Conservation (phyloP, 1,284 basidiomycete genomes). For the Erythrobasidium hasegawianum region DNA sequence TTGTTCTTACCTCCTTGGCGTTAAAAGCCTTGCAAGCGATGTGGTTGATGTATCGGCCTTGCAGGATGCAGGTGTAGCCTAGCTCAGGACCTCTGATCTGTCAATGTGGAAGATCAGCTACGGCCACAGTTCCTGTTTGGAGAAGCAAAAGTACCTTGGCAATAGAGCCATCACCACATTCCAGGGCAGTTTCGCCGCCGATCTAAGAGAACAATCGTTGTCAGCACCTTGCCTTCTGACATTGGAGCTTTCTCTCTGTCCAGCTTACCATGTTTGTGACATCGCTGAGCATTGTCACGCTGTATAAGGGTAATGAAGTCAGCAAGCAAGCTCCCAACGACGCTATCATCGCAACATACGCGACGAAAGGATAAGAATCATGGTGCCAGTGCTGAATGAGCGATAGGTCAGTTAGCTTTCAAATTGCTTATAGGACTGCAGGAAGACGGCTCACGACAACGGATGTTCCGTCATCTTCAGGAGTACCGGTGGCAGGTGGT, state of each 20-base stretch:
- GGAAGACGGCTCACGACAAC: background rate
- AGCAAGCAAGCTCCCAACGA: background rate
- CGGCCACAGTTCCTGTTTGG: no score
- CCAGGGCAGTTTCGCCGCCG: conserved; percentile 45
- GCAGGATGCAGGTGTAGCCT: conserved; percentile 44
- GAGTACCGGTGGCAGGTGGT: background rate
- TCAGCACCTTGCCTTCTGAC: background rate
- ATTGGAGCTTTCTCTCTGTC: background rate
- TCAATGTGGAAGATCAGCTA: background rate
- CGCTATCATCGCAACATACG: no score
- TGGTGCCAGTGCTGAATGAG: conserved; percentile 12
- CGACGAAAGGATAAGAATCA: conserved; percentile 40
- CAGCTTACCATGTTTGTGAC: conserved; percentile 37
- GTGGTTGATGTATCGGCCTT: conserved; percentile 44
- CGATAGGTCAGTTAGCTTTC: background rate
- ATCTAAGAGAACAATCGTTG: conserved; percentile 7
- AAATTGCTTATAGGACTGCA: no score
- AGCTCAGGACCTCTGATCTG: conserved; percentile 43
- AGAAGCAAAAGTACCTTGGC: conserved; percentile 40
- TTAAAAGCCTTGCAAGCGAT: conserved; percentile 41
- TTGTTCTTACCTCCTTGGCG: conserved; percentile 35
- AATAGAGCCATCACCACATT: conserved; percentile 41
- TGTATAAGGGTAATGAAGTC: background rate
- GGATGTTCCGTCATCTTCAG: conserved; percentile 5
- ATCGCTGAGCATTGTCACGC: conserved; percentile 44